Percentiles rank a stretch among this genome's conserved stretches.
These are phyloP conservation scores for Penicillium nucicola DNA, from an alignment of 495 filamentous ascomycete species.

Conservation along the genomic window DNA sequence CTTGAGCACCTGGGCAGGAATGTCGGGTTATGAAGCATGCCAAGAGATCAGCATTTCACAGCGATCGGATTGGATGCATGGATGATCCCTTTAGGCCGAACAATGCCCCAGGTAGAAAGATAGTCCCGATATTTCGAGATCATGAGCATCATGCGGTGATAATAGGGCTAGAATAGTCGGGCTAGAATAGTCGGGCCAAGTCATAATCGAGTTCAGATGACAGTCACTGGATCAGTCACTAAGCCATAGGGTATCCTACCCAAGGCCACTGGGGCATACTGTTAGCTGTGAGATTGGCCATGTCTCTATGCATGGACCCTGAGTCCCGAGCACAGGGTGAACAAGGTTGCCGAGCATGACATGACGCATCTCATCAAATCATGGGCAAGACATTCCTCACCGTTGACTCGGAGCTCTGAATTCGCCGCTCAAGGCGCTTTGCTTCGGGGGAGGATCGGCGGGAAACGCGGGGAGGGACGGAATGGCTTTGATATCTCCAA, in stretches of 20 bases:
- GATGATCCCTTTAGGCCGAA: neutral
- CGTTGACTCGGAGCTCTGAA: neutral
- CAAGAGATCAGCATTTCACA: slow-evolving; percentile 5
- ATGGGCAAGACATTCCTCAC: neutral
- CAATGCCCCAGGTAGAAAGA: too few species aligned
- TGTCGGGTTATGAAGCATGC: neutral
- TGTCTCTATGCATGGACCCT: neutral
- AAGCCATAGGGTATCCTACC: too few species aligned
- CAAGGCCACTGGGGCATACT: too few species aligned
- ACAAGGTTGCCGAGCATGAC: neutral
- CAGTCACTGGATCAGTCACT: too few species aligned
- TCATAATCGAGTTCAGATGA: too few species aligned
- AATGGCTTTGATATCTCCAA: neutral
- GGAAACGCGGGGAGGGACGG: neutral
- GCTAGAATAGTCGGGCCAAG: too few species aligned
- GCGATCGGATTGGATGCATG: neutral
- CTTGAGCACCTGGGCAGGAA: too few species aligned
- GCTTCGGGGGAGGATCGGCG: neutral
- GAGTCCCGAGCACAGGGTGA: neutral
- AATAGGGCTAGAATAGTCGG: too few species aligned
- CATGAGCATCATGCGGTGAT: too few species aligned
- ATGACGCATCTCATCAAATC: neutral
- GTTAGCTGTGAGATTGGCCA: too few species aligned
- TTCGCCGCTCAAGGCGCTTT: neutral
- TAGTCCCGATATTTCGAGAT: neutral